These are phyloP conservation scores for Endotrypanum monterogeii DNA, from an alignment of 208 protist species.

Conservation along the genomic window DNA sequence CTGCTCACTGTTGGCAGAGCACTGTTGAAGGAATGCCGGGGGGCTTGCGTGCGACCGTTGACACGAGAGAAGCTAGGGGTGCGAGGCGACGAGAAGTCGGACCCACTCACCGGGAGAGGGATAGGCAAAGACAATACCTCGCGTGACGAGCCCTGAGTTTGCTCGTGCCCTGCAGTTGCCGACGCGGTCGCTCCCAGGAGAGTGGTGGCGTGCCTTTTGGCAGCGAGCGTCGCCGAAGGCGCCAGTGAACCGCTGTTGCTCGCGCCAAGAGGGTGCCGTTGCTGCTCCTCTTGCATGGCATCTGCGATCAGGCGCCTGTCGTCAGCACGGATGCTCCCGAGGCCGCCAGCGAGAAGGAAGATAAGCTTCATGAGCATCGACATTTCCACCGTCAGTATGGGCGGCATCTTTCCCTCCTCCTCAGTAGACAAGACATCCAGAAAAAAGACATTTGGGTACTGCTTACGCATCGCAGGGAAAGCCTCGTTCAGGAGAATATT, in stretches of 20 bases:
- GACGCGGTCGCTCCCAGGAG: not conserved
- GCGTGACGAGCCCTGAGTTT: not conserved
- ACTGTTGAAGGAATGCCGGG: not conserved
- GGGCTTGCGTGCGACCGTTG: too few relatives aligned
- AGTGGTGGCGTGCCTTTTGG: not conserved
- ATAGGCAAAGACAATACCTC: not conserved
- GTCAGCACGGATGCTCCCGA: conserved; percentile 60
- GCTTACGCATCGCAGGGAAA: conserved; percentile 38
- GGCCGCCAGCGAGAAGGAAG: conserved; percentile 63
- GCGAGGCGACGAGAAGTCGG: not conserved
- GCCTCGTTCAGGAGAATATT: conserved; percentile 19
- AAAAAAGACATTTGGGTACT: conserved; percentile 62
- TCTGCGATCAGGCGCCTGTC: conserved; percentile 33
- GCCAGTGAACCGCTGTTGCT: not conserved
- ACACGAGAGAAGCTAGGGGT: too few relatives aligned
- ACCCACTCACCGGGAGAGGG: not conserved
- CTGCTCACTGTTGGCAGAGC: not conserved
- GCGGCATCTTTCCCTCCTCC: conserved; percentile 26
- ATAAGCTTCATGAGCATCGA: conserved; percentile 55
- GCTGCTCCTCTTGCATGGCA: conserved; percentile 17
- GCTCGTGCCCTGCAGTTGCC: not conserved
- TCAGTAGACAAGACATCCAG: conserved; percentile 22
- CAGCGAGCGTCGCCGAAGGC: not conserved
- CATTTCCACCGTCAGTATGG: conserved; percentile 36
- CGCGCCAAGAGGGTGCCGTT: not conserved